Percentiles rank a stretch among this genome's conserved stretches.
Conservation (phyloP, 306 rosid genomes). For the Glycyrrhiza uralensis region DNA sequence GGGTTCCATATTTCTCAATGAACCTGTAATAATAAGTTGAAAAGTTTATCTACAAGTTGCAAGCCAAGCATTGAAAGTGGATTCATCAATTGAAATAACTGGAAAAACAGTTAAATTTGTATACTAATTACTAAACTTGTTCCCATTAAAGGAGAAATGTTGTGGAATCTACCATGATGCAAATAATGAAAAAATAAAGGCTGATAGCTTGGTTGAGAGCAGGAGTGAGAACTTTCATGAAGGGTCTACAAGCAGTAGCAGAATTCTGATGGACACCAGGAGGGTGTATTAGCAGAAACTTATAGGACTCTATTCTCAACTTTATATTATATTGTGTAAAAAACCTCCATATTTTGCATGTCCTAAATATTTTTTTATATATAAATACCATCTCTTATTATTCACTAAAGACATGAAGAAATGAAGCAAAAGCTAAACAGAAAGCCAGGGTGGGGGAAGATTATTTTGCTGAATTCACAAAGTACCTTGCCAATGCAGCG, state of each 20-base stretch:
- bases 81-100: background rate
- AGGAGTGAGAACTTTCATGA: too few species aligned
- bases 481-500: conserved; percentile 70
- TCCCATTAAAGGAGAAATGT: background rate
- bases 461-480: conserved; percentile 15
- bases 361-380: too few species aligned
- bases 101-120: background rate
- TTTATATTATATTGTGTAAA: background rate
- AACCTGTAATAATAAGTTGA: conserved; percentile 47
- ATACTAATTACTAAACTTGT: background rate
- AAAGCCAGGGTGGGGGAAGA: background rate
- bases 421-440: background rate
- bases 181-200: background rate
- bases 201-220: background rate
- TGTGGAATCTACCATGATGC: background rate
- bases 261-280: background rate
- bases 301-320: background rate
- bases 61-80: background rate
- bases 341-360: background rate
- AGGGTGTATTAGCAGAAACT: background rate
- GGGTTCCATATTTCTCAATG: conserved; percentile 73
- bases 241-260: background rate
- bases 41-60: background rate
- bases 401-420: background rate
- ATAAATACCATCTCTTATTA: background rate